Percentiles rank a stretch among this genome's conserved stretches.
phyloP scores from a whole-genome alignment of 2,329 filamentous ascomycete genomes.

The Botrytis medusae region DNA sequence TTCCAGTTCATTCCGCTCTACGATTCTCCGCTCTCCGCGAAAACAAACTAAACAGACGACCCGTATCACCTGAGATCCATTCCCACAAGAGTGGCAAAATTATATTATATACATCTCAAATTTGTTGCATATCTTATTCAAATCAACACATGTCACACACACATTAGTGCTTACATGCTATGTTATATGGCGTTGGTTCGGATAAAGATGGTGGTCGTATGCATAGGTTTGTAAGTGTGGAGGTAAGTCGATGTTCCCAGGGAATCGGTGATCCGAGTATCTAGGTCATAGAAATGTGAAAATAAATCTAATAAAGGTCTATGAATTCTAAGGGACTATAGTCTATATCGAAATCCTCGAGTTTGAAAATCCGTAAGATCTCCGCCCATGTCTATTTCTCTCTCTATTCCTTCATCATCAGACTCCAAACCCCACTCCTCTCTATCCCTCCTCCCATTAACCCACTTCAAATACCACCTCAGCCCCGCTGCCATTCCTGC shows the following conservation, averaged over 20 bases:
- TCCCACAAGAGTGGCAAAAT: too few relatives aligned
- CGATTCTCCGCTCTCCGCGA: too few relatives aligned
- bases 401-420: too few relatives aligned
- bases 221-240: neutral
- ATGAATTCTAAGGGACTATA: neutral
- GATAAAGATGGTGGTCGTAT: neutral
- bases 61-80: too few relatives aligned
- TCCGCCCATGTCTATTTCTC: neutral
- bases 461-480: slow-evolving; percentile 28
- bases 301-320: accelerated
- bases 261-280: neutral
- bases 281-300: neutral
- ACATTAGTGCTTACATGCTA: neutral
- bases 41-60: too few relatives aligned
- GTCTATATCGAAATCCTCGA: slow-evolving; percentile 10
- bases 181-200: neutral
- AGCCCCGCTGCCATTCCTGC: slow-evolving; percentile 26
- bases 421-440: neutral
- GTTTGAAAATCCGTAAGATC: slow-evolving; percentile 10
- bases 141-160: neutral
- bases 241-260: neutral
- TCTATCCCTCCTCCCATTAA: slow-evolving; percentile 27
- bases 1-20: too few relatives aligned
- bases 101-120: too few relatives aligned
- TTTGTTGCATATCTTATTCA: neutral